phyloP scores from a whole-genome alignment of 108 stramenopile species.

The Epithemia pelagica region DNA sequence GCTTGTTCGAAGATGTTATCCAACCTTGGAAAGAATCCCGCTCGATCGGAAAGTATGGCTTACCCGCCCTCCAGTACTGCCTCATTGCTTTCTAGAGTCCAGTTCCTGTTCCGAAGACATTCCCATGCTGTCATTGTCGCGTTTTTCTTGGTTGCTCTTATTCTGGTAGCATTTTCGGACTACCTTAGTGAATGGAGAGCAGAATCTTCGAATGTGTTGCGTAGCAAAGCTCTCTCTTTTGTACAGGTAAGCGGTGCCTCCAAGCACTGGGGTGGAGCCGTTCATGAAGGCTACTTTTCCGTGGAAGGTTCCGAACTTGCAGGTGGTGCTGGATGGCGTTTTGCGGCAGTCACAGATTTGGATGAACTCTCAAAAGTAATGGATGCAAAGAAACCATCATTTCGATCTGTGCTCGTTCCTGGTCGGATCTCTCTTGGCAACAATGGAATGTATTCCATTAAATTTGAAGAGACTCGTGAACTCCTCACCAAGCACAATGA shows the following conservation, averaged over 20 bases:
- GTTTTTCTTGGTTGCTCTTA: conserved; percentile 26
- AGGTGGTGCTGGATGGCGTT: conserved; percentile 51
- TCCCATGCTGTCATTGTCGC: conserved; percentile 25
- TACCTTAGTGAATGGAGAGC: conserved; percentile 15
- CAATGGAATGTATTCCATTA: conserved; percentile 36
- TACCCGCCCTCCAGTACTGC: conserved; percentile 27
- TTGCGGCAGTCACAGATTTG: conserved; percentile 84
- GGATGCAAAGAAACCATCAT: conserved; percentile 58
- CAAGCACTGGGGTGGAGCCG: conserved; percentile 46
- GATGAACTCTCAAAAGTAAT: conserved; percentile 62
- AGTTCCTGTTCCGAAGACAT: conserved; percentile 29
- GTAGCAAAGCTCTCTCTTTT: not conserved
- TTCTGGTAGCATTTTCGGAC: conserved; percentile 32
- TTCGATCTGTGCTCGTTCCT: conserved; percentile 57
- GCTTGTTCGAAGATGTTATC: not conserved
- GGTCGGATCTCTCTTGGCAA: conserved; percentile 48
- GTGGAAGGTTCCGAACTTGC: conserved; percentile 29
- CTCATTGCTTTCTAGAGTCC: conserved; percentile 23
- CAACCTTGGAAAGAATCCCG: not conserved
- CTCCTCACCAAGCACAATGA: conserved; percentile 87
- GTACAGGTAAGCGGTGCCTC: not conserved
- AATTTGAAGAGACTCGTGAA: conserved; percentile 44
- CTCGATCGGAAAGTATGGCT: conserved; percentile 59
- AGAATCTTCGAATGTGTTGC: conserved; percentile 5
- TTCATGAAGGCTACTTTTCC: conserved; percentile 66